phyloP scores from a whole-genome alignment of 2,329 filamentous ascomycete species.

The Paradendryphiella salina region DNA sequence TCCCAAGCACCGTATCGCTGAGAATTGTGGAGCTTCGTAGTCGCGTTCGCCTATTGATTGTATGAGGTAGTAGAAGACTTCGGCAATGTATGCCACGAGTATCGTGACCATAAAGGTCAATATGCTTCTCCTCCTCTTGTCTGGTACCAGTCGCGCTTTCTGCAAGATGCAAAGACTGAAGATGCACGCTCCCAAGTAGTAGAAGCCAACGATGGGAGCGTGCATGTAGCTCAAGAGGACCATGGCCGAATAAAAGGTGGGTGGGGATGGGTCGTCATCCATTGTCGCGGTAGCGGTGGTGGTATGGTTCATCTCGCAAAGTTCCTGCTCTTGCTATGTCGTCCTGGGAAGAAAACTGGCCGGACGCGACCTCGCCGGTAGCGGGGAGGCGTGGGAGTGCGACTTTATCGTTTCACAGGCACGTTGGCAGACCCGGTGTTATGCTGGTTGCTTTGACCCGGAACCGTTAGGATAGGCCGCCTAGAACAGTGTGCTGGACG shows the following conservation, averaged over 20 bases:
- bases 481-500: conserved; percentile 3
- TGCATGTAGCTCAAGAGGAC: conserved; percentile 42
- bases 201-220: conserved; percentile 38
- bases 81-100: conserved; percentile 33
- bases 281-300: conserved; percentile 14
- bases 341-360: background rate
- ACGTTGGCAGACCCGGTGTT: background rate
- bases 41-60: conserved; percentile 32
- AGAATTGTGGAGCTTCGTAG: conserved; percentile 39
- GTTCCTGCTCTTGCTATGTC: background rate
- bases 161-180: conserved; percentile 40
- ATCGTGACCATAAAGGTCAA: conserved; percentile 18
- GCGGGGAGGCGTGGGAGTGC: background rate
- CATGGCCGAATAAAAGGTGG: conserved; percentile 28
- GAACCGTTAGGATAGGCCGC: conserved; percentile 3
- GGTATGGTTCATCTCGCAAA: background rate
- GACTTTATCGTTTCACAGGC: conserved; percentile 1
- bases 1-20: conserved; percentile 41
- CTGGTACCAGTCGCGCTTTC: conserved; percentile 32
- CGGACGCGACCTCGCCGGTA: background rate
- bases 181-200: conserved; percentile 33
- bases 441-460: background rate
- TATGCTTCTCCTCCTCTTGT: conserved; percentile 28
- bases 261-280: conserved; percentile 8
- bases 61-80: conserved; percentile 42